A percentile compares a stretch with the other conserved stretches of the same genome.
Conservation (phyloP, 1,284 basidiomycete species). For the Pseudozyma pruni region DNA sequence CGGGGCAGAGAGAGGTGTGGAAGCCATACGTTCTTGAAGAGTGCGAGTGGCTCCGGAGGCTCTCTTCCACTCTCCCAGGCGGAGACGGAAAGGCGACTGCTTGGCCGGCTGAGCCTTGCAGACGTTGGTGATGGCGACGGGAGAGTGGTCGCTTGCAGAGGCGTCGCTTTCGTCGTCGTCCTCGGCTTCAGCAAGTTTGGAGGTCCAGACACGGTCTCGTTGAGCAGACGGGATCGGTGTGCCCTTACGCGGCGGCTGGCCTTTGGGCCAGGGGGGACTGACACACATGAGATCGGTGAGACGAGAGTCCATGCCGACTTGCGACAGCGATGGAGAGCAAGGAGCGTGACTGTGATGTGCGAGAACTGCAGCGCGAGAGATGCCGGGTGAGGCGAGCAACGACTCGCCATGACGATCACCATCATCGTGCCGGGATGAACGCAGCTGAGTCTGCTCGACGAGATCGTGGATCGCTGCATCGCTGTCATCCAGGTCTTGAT, state of each 20-base stretch:
- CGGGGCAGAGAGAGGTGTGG: slow-evolving; percentile 17
- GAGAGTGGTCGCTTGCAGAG: slow-evolving; percentile 14
- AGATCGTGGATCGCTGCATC: slow-evolving; percentile 33
- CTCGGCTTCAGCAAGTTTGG: slow-evolving; percentile 3
- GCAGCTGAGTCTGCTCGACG: slow-evolving; percentile 12
- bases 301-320: slow-evolving; percentile 49
- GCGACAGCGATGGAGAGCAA: slow-evolving; percentile 34
- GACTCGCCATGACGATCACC: too few species aligned
- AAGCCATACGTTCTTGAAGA: slow-evolving; percentile 7
- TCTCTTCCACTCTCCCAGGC: slow-evolving; percentile 6
- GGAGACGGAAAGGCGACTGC: slow-evolving; percentile 31
- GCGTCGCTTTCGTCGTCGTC: slow-evolving; percentile 8
- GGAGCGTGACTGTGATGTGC: slow-evolving; percentile 10
- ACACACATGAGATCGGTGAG: slow-evolving; percentile 45
- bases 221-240: slow-evolving; percentile 35
- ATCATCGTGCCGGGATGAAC: background rate
- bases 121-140: slow-evolving; percentile 7
- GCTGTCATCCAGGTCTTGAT: slow-evolving; percentile 18
- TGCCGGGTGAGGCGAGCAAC: slow-evolving; percentile 25
- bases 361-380: slow-evolving; percentile 25
- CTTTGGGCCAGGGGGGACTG: slow-evolving; percentile 37
- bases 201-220: slow-evolving; percentile 22
- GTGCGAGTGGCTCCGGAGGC: background rate
- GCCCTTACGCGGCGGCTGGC: slow-evolving; percentile 19
- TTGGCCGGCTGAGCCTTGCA: slow-evolving; percentile 7